Base-by-base conservation (phyloP, 179 eudicot genomes). In the Gypsophila paniculata region DNA sequence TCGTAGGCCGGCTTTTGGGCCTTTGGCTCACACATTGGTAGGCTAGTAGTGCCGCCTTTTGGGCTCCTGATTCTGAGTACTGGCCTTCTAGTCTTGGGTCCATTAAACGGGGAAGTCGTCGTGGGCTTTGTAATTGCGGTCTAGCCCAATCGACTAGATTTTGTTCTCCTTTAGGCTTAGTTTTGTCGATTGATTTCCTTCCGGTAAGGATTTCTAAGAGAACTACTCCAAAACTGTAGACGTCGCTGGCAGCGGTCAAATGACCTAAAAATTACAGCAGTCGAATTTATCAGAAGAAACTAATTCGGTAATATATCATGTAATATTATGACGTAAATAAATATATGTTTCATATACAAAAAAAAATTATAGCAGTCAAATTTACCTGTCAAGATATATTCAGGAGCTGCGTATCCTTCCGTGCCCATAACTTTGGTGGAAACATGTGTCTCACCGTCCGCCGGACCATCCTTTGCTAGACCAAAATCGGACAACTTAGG, bases 141-240 rank as follows among this genome's bases (percentile, higher is more conserved):
- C 83, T 75, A 13, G 83, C 89, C 85, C 86, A 85, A n/a, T 85
- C 89, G 9, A 77, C 86, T 26, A 85, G 61, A 68, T 81, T 81
- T 67, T 85, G 85, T 53, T 81, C 85, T 39, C 83, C 64, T 44
- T 54, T 61, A 0, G 83, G 77, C 0, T 82, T 77, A 5, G 57
- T 54, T 68, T 83, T 83, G 75, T 85, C 89, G 75, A 83, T 53
- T 26, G 89, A 77, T 46, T 82, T 69, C 65, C 83, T 70, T 22
- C 89, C 89, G 2, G 86, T 83, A 32, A 85, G 72, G 4, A 85
- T 77, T 67, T 85, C 88, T 11, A 85, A 13, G 2, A 85, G 80
- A 1, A 85, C 86, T 9, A 85, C 88, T 52, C 88, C 88, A 25
- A 78, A 85, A 59, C 88, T 85, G 54, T 85, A 85, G 1, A 85